Conservation (phyloP, 768 basidiomycete species). For the Symmetrospora coprosmae region DNA sequence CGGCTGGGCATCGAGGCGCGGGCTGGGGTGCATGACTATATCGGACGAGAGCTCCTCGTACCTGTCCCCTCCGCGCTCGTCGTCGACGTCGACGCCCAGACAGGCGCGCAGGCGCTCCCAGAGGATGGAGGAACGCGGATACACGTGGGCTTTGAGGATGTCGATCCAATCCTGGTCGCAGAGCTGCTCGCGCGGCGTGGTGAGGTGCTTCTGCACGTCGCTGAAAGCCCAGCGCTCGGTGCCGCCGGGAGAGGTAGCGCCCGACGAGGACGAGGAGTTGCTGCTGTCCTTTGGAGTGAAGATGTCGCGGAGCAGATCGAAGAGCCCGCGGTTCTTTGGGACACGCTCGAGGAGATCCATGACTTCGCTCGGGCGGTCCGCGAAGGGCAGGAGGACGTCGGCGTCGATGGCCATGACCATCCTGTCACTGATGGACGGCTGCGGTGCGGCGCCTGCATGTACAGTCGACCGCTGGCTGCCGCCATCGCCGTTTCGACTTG, state of each 20-base stretch:
- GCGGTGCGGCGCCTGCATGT: no score
- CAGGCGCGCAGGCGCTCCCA: slow-evolving; percentile 19
- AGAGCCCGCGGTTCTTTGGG: neutral
- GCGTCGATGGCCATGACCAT: slow-evolving; percentile 6
- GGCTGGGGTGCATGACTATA: no score
- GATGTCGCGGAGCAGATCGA: neutral
- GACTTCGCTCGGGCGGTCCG: slow-evolving; percentile 1
- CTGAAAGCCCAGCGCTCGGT: neutral
- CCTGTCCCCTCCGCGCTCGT: slow-evolving; percentile 13
- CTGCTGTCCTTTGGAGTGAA: neutral
- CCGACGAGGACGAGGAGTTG: neutral
- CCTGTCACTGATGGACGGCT: neutral
- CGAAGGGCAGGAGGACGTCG: slow-evolving; percentile 17
- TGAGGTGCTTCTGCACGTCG: neutral
- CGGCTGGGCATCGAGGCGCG: neutral
- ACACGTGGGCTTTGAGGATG: neutral
- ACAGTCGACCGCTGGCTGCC: no score
- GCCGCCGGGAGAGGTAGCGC: no score
- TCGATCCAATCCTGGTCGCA: slow-evolving; percentile 20
- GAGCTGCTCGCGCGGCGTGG: neutral
- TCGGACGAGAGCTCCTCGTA: slow-evolving; percentile 3
- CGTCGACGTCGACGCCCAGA: slow-evolving; percentile 16
- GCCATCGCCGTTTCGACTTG: no score
- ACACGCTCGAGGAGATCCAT: slow-evolving; percentile 5
- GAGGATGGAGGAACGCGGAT: neutral